Conservation (phyloP, 2,329 filamentous ascomycete species). For the Thelonectria olida region DNA sequence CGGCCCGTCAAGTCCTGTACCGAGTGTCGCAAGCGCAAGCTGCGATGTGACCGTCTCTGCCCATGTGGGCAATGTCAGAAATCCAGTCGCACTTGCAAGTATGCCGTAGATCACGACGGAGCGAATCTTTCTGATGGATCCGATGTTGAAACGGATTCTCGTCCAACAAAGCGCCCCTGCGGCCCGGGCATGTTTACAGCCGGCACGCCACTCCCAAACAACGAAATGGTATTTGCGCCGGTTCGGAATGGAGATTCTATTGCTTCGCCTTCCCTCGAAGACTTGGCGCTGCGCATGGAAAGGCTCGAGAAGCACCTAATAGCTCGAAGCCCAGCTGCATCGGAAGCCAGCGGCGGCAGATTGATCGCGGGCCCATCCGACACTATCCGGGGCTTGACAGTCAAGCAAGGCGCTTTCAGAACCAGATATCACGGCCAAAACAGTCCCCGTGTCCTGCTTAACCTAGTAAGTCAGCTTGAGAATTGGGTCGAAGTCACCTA, state of each 20-base stretch:
- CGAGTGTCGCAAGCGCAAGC: constrained; percentile 66
- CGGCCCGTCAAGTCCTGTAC: constrained; percentile 66
- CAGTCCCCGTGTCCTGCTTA: constrained; percentile 61
- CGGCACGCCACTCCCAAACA: constrained; percentile 31
- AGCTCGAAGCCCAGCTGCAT: constrained; percentile 51
- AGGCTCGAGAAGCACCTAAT: constrained; percentile 62
- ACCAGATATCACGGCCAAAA: constrained; percentile 64
- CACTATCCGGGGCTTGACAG: constrained; percentile 59
- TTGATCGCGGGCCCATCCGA: constrained; percentile 50
- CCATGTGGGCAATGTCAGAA: constrained; percentile 68
- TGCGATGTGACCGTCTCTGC: constrained; percentile 64
- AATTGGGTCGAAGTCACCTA: neutral
- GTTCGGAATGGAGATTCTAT: constrained; percentile 46
- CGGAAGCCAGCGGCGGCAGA: constrained; percentile 45
- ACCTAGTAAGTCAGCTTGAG: constrained; percentile 53
- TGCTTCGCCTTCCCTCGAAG: constrained; percentile 52
- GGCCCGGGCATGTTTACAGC: constrained; percentile 37
- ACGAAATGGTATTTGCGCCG: constrained; percentile 37
- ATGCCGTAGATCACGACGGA: constrained; percentile 59
- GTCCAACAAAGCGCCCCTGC: constrained; percentile 52
- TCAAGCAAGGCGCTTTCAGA: constrained; percentile 56
- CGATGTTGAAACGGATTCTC: constrained; percentile 50
- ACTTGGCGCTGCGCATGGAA: constrained; percentile 60
- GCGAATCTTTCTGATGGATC: constrained; percentile 60
- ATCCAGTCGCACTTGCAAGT: constrained; percentile 63